Conservation (phyloP, 1,284 basidiomycete genomes). For the Heterobasidion parviporum region DNA sequence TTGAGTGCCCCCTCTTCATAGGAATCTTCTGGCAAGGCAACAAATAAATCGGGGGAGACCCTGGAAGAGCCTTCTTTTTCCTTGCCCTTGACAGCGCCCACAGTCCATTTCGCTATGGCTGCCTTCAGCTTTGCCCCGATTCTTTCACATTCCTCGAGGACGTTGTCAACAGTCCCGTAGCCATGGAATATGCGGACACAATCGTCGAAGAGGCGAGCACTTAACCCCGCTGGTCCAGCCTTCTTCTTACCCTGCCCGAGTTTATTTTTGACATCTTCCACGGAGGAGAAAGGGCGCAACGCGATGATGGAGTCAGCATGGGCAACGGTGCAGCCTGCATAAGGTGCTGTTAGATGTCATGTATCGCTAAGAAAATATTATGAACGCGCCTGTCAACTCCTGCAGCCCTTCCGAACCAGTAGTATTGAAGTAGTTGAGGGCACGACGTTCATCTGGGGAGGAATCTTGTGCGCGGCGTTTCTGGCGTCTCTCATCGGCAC, state of each 20-base stretch:
- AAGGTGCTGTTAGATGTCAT: neutral
- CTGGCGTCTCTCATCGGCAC: constrained; percentile 12
- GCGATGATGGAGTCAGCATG: constrained; percentile 80
- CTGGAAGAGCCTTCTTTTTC: constrained; percentile 7
- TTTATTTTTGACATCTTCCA: constrained; percentile 75
- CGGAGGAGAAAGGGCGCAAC: constrained; percentile 73
- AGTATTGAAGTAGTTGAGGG: constrained; percentile 84
- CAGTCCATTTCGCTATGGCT: constrained; percentile 77
- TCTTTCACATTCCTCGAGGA: constrained; percentile 82
- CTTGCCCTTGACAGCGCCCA: constrained; percentile 33
- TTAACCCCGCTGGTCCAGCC: constrained; percentile 73
- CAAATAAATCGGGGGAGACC: constrained; percentile 15
- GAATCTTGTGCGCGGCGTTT: constrained; percentile 12
- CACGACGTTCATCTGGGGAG: constrained; percentile 33
- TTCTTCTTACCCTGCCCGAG: constrained; percentile 81
- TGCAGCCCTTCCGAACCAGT: constrained; percentile 69
- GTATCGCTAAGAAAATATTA: neutral
- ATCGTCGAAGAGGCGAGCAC: constrained; percentile 85
- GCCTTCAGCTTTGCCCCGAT: constrained; percentile 66
- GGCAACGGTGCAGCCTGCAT: constrained; percentile 69
- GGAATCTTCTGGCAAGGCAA: constrained; percentile 24
- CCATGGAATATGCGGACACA: constrained; percentile 85
- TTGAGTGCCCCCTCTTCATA: constrained; percentile 55
- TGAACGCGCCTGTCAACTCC: constrained; percentile 76
- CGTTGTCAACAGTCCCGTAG: constrained; percentile 85